Percentiles rank a stretch among this genome's conserved stretches.
phyloP scores from a whole-genome alignment of 257 asterid species.

The Gentiana straminea region DNA sequence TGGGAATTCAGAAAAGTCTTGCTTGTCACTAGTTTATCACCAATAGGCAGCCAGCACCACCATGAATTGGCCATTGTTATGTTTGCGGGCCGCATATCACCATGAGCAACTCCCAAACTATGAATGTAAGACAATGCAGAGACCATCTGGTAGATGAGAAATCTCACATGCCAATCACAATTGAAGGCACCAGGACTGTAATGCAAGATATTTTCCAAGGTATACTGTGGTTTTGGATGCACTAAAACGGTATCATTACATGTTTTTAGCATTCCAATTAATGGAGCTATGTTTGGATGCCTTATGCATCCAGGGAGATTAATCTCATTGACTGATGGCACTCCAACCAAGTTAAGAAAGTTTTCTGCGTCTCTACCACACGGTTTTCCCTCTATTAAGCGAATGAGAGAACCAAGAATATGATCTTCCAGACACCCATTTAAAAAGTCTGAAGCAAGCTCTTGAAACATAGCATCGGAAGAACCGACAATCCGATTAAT shows the following conservation, averaged over 20 bases:
- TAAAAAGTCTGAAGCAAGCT: slow-evolving; percentile 43
- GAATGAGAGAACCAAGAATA: slow-evolving; percentile 46
- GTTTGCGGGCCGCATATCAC: slow-evolving; percentile 58
- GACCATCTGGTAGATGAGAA: slow-evolving; percentile 66
- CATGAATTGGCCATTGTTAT: slow-evolving; percentile 53
- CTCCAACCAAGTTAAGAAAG: slow-evolving; percentile 67
- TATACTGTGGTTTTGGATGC: slow-evolving; percentile 59
- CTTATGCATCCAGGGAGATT: slow-evolving; percentile 84
- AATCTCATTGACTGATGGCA: slow-evolving; percentile 54
- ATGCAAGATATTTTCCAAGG: slow-evolving; percentile 61
- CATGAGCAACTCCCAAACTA: slow-evolving; percentile 69
- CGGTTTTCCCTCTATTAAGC: slow-evolving; percentile 59
- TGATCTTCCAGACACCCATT: slow-evolving; percentile 69
- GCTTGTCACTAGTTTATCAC: slow-evolving; percentile 33
- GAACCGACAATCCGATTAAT: slow-evolving; percentile 41
- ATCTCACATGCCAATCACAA: slow-evolving; percentile 64
- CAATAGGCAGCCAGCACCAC: slow-evolving; percentile 79
- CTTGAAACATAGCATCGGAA: slow-evolving; percentile 48
- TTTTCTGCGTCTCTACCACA: slow-evolving; percentile 42
- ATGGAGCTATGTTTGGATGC: slow-evolving; percentile 80
- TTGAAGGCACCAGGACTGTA: slow-evolving; percentile 63
- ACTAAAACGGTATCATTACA: slow-evolving; percentile 33
- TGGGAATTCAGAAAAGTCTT: slow-evolving; percentile 20
- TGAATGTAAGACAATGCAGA: slow-evolving; percentile 83
- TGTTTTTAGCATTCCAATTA: slow-evolving; percentile 68